Conservation (phyloP, 1,284 basidiomycete species). For the Dichomitus squalens region DNA sequence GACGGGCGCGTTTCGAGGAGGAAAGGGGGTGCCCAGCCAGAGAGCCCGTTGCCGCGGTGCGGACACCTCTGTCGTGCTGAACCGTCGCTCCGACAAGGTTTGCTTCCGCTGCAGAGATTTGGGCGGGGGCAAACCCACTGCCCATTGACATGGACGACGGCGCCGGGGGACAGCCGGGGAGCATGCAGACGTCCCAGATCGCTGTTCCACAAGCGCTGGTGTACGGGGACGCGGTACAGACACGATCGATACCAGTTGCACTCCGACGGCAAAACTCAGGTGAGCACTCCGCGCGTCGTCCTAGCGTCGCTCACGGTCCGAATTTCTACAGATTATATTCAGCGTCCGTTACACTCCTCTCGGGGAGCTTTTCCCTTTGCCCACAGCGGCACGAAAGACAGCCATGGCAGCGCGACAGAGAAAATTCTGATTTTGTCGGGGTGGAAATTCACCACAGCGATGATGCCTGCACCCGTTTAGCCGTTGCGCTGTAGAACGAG, state of each 20-base stretch:
- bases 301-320: neutral
- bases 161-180: slow-evolving; percentile 23
- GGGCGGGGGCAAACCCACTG: slow-evolving; percentile 26
- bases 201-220: slow-evolving; percentile 18
- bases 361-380: neutral
- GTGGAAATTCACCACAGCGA: slow-evolving; percentile 25
- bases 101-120: slow-evolving; percentile 36
- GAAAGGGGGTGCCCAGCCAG: slow-evolving; percentile 26
- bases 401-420: slow-evolving; percentile 1
- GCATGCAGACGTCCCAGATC: slow-evolving; percentile 22
- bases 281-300: slow-evolving; percentile 8
- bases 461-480: slow-evolving; percentile 14
- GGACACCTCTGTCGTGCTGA: slow-evolving; percentile 26
- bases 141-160: slow-evolving; percentile 12
- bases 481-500: slow-evolving; percentile 19
- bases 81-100: slow-evolving; percentile 36
- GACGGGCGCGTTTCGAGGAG: slow-evolving; percentile 15
- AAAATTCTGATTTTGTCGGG: slow-evolving; percentile 21
- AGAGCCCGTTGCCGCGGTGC: slow-evolving; percentile 27
- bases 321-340: neutral
- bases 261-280: slow-evolving; percentile 24
- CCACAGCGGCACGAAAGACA: neutral
- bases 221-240: slow-evolving; percentile 19
- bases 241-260: slow-evolving; percentile 27
- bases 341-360: neutral